Percentiles rank a stretch among this genome's conserved stretches.
Conservation (phyloP, 495 filamentous ascomycete genomes). For the Aspergillus nanangensis region DNA sequence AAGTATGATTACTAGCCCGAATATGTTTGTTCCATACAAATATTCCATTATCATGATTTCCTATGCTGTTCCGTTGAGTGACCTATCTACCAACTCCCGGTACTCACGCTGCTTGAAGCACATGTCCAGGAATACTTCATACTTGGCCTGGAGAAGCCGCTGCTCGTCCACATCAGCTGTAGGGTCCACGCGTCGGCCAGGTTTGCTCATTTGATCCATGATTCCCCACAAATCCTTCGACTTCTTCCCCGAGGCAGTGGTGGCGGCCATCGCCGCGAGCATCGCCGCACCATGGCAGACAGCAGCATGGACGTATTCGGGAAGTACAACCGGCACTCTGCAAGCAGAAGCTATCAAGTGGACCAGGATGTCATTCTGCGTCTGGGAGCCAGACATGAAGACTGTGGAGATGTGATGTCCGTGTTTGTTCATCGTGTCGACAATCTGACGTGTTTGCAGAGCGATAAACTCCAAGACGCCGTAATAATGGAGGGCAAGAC, state of each 20-base stretch:
- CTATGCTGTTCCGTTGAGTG: no score
- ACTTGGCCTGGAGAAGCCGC: constrained; percentile 78
- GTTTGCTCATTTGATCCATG: constrained; percentile 96
- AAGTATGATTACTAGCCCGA: no score
- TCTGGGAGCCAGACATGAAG: constrained; percentile 97
- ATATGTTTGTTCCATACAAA: no score
- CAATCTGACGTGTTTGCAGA: constrained; percentile 90
- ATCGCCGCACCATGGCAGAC: constrained; percentile 96
- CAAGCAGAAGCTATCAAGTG: constrained; percentile 84
- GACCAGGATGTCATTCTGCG: constrained; percentile 91
- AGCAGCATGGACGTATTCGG: constrained; percentile 86
- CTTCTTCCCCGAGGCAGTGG: constrained; percentile 64
- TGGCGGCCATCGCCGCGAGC: constrained; percentile 93
- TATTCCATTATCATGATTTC: no score
- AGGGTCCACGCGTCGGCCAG: constrained; percentile 76
- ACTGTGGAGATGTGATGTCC: constrained; percentile 85
- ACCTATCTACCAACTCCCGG: constrained; percentile 59
- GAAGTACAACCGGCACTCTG: constrained; percentile 86
- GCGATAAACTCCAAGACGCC: constrained; percentile 95
- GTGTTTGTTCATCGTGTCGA: constrained; percentile 82
- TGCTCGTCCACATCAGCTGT: constrained; percentile 65
- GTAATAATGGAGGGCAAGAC: constrained; percentile 88
- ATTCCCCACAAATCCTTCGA: constrained; percentile 89
- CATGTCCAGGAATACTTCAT: constrained; percentile 62
- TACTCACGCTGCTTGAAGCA: constrained; percentile 62